Conservation (phyloP, 2,329 filamentous ascomycete genomes). For the Cryphonectria parasitica region DNA sequence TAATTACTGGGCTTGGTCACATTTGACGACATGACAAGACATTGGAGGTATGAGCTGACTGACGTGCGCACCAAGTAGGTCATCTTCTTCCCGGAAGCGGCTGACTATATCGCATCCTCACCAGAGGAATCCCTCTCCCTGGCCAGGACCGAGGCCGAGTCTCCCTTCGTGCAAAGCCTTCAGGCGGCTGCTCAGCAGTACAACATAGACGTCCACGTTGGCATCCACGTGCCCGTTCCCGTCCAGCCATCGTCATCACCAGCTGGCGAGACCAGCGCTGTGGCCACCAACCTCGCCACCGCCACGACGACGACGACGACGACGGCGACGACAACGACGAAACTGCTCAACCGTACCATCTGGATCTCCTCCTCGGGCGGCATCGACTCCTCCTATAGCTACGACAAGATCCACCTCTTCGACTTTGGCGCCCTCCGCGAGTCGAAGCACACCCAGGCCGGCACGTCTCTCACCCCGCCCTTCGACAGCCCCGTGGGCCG, state of each 20-base stretch:
- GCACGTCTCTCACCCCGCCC: constrained; percentile 65
- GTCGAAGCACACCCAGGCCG: constrained; percentile 45
- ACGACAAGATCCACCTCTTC: constrained; percentile 92
- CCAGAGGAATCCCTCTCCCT: constrained; percentile 71
- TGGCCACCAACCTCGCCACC: too few species aligned
- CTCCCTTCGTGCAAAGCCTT: constrained; percentile 77
- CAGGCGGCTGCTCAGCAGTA: constrained; percentile 67
- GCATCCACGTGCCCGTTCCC: constrained; percentile 75
- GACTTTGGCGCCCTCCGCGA: constrained; percentile 61
- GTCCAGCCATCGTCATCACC: constrained; percentile 35
- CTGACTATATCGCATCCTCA: constrained; percentile 80
- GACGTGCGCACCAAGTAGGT: constrained; percentile 6
- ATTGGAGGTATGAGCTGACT: neutral
- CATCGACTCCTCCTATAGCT: constrained; percentile 51
- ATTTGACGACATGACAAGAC: neutral
- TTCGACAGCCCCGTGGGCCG: constrained; percentile 75
- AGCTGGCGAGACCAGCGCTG: constrained; percentile 7
- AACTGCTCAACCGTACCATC: constrained; percentile 57
- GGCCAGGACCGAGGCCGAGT: constrained; percentile 66
- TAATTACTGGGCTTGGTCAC: neutral
- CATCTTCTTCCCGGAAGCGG: constrained; percentile 90
- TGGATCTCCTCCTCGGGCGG: constrained; percentile 52
- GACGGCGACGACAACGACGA: constrained; percentile 38
- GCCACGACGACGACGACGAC: too few species aligned
- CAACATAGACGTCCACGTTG: constrained; percentile 77